Percentiles rank a stretch among this genome's conserved stretches.
Conservation (phyloP, 768 basidiomycete genomes). For the Russula sp. region DNA sequence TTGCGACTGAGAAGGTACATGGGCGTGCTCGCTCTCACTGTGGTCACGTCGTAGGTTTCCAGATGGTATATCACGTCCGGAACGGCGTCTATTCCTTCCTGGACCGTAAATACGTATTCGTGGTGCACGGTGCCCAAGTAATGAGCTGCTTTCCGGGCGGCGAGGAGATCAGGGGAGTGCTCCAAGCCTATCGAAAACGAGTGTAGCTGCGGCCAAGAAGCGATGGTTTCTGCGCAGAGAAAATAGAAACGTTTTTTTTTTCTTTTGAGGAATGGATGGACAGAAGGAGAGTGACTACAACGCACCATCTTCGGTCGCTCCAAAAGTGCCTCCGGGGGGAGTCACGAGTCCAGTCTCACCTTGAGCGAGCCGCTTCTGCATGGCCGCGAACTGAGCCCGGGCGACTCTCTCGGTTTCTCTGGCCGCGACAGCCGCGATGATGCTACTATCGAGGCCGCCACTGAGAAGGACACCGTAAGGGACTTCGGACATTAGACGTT, state of each 20-base stretch:
- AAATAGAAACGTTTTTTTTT: background rate
- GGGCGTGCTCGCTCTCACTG: conserved; percentile 93
- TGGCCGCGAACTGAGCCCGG: conserved; percentile 66
- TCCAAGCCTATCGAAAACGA: conserved; percentile 96
- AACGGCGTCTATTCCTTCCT: conserved; percentile 95
- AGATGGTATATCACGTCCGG: conserved; percentile 97
- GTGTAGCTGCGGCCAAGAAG: conserved; percentile 92
- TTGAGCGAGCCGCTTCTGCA: conserved; percentile 54
- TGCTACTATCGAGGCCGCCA: conserved; percentile 91
- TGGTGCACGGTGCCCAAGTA: conserved; percentile 95
- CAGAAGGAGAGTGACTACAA: background rate
- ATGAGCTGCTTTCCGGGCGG: conserved; percentile 88
- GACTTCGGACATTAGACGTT: conserved; percentile 96
- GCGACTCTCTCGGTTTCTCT: conserved; percentile 92
- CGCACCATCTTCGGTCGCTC: conserved; percentile 52
- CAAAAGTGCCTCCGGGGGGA: conserved; percentile 35
- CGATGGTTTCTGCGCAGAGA: conserved; percentile 51
- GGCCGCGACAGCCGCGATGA: conserved; percentile 93
- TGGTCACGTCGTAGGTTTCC: conserved; percentile 98
- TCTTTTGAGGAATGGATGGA: background rate
- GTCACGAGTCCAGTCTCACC: conserved; percentile 50
- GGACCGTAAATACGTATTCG: conserved; percentile 96
- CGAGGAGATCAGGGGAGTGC: conserved; percentile 90
- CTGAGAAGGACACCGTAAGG: conserved; percentile 95
- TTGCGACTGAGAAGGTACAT: conserved; percentile 98